A percentile compares a stretch with the other conserved stretches of the same genome.
These are phyloP conservation scores for Heterobasidion irregulare DNA, from an alignment of 1,284 basidiomycete species.

Conservation along the genomic window DNA sequence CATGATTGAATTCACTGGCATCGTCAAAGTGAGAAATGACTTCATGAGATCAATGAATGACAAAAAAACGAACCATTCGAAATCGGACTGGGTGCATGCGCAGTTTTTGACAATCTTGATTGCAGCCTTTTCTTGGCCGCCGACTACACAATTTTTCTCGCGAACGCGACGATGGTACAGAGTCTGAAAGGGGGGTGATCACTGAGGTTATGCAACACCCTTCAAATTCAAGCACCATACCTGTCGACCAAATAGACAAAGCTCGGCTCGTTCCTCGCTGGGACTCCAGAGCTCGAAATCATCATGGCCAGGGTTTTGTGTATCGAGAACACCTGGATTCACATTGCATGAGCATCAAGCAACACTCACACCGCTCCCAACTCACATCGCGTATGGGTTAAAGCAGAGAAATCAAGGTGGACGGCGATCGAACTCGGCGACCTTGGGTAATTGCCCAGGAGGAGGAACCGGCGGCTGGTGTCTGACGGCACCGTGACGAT, in stretches of 20 bases:
- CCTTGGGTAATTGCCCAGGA: slow-evolving; percentile 63
- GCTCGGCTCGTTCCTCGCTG: slow-evolving; percentile 70
- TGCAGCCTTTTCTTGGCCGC: slow-evolving; percentile 48
- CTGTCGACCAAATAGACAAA: slow-evolving; percentile 82
- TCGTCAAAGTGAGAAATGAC: not conserved
- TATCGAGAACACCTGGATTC: slow-evolving; percentile 53
- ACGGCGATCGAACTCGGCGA: slow-evolving; percentile 58
- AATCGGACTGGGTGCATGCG: slow-evolving; percentile 66
- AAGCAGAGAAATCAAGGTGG: slow-evolving; percentile 83
- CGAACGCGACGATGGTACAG: slow-evolving; percentile 82
- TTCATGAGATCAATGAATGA: not conserved
- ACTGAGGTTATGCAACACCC: not conserved
- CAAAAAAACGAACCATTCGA: slow-evolving; percentile 69
- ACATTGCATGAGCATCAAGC: not conserved
- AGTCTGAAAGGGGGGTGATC: slow-evolving; percentile 39
- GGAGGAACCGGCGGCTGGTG: slow-evolving; percentile 85
- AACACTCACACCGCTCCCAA: slow-evolving; percentile 8
- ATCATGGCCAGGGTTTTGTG: slow-evolving; percentile 69
- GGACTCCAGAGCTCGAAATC: slow-evolving; percentile 97
- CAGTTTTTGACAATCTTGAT: slow-evolving; percentile 64
- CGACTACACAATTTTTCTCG: slow-evolving; percentile 78
- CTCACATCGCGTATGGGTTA: slow-evolving; percentile 73
- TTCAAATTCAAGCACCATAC: slow-evolving; percentile 26
- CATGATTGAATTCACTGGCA: slow-evolving; percentile 83
- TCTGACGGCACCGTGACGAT: slow-evolving; percentile 90